Base-by-base conservation (phyloP, 495 filamentous ascomycete genomes). In the Podospora sp. region DNA sequence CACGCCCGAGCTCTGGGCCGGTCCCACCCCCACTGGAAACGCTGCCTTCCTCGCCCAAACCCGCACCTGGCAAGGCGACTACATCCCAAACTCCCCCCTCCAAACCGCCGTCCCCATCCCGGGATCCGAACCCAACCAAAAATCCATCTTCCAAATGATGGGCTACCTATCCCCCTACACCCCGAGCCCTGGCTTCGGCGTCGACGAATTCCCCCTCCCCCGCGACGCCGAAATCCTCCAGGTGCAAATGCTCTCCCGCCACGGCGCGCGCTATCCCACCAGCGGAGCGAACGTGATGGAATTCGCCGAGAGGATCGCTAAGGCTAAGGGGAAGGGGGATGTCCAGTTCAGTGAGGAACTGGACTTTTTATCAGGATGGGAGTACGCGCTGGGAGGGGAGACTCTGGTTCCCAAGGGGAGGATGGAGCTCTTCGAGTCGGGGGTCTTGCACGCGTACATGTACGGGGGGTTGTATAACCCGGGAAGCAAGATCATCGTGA, bases 251-350 rank as follows among this genome's bases (percentile, higher is more conserved):
- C 82, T 96, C 51, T 91, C 90, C 6, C 85, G 92, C 6, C 92
- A 96, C 77, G 92, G 92, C 12, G 89, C 90, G 9, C 84, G 92
- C 67, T 90, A 90, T 75, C 92, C 92, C 22, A 94, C 92, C 0
- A 70, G 72, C 1, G 79, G 80, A 22, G 74, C 72, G 8, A 92
- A 92, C 71, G 80, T 80, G 16, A 66, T 72, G 20, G 78, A 85
- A 8, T 80, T 94, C 59, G 74, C 84, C 6, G 77, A 79, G 4
- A 88, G 93, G 60, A 85, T 93, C 35, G 71, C 74, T 11, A 82
- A 80, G 55, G 87, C 85, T 14, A 83, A 76, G 2, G 74, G 80
- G 5, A 88, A 75, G 0, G 75, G 80, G 2, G 89, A 87, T 68
- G 77, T 78, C 3, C 82, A 82, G n/a, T 77, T 81, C 14, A 87